phyloP scores from a whole-genome alignment of 202 grass and related monocot species.

The Carex arenaria region DNA sequence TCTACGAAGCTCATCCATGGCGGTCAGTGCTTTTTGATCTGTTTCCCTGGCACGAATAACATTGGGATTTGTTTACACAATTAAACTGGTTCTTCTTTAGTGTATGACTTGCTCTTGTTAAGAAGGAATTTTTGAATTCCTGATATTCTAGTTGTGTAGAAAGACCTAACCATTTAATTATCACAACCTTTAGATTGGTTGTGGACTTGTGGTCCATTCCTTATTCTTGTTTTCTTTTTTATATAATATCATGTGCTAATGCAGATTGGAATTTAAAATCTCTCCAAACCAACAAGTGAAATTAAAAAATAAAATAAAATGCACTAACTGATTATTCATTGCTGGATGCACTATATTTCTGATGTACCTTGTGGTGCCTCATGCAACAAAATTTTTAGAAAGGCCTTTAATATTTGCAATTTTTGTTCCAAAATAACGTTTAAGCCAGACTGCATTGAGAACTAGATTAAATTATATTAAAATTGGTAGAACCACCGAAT shows the following conservation, averaged over 20 bases:
- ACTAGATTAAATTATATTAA: not conserved
- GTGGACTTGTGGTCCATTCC: not conserved
- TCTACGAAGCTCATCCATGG: constrained; percentile 97
- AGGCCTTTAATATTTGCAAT: not conserved
- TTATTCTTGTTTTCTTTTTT: not conserved
- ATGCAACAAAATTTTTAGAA: not conserved
- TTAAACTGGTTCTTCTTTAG: not conserved
- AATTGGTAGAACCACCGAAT: constrained; percentile 6
- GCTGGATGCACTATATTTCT: not conserved
- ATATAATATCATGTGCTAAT: not conserved
- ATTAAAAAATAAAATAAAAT: not conserved
- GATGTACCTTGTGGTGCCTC: not conserved
- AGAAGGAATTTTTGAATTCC: not conserved
- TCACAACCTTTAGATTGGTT: not conserved
- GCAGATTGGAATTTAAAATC: not conserved
- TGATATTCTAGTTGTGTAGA: not conserved
- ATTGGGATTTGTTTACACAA: not conserved
- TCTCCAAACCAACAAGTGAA: not conserved
- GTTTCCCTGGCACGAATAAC: not conserved
- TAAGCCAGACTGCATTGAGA: constrained; percentile 1
- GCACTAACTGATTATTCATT: not conserved
- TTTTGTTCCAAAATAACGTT: not conserved
- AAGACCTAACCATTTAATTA: not conserved
- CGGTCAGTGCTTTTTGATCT: constrained; percentile 36
- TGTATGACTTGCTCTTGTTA: not conserved